Base-by-base conservation (phyloP, 306 rosid genomes). In the Malus sylvestris region DNA sequence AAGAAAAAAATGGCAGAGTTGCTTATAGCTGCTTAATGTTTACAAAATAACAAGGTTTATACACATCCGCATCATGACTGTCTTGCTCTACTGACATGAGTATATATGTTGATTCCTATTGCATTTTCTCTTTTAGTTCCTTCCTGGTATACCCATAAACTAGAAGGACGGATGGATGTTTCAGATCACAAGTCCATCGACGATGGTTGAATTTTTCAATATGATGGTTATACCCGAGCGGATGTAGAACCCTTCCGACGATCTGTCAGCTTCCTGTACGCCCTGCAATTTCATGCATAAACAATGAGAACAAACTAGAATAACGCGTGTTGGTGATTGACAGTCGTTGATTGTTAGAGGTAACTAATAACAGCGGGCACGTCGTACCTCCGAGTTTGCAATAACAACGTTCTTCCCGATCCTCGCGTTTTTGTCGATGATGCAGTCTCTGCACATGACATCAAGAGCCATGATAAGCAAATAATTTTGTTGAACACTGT, bases 341-440 rank as follows among this genome's bases (percentile, higher is more conserved):
- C 55, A 4, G 55, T 18, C 55, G 20, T 49, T 49, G 5, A 49
- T 5, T 49, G 55, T 49, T 49, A 49, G 3, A 15, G 19, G 53
- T 49, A 13, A 49, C 53, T 49, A 49, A 13, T 15, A 15, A 49
- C 55, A 49, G 44, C 4, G 44, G 22, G 68, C 23, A 64, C 6
- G 11, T 2, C 32, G 8, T 84, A 88, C 97, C 94, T 90, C 96
- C 14, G 91, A 81, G 79, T 93, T 91, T 77, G 93, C 93, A 42
- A 94, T 90, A 4, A 85, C 65, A 68, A 91, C 93, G 18, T 90
- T 90, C 86, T 86, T 94, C 77, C 97, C 98, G 12, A 91, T 90
- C 83, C 98, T 83, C 5, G 98, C 92, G 23, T 94, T 94, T 83
- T 94, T 92, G 91, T 92, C 98, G 69, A 94, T 94, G 73, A 94